phyloP scores from a whole-genome alignment of 2,329 filamentous ascomycete genomes.

The Hypoxylon sp. region DNA sequence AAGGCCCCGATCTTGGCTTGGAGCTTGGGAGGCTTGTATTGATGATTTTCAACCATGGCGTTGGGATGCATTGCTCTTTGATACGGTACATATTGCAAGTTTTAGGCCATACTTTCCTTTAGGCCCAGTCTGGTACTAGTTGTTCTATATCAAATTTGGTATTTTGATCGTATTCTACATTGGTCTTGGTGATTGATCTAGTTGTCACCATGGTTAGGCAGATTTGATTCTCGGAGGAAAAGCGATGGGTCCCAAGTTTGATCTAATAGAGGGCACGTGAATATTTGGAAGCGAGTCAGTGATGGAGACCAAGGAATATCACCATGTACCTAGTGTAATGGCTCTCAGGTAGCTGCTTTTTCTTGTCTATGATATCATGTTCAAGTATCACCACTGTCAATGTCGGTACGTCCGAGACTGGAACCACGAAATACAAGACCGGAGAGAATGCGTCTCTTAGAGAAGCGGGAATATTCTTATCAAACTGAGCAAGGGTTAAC shows the following conservation, averaged over 20 bases:
- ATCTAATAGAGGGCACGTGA: conserved; percentile 6
- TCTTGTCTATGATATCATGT: conserved; percentile 8
- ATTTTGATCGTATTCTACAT: conserved; percentile 6
- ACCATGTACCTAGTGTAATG: conserved; percentile 19
- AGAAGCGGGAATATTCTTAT: neutral
- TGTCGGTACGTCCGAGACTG: neutral
- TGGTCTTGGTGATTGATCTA: conserved; percentile 6
- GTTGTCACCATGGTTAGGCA: conserved; percentile 1
- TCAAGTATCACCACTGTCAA: neutral
- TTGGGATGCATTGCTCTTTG: conserved; percentile 34
- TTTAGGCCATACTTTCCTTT: conserved; percentile 35
- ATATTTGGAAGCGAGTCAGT: conserved; percentile 4
- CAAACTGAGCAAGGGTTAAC: neutral
- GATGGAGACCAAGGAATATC: conserved; percentile 21
- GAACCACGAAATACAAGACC: neutral
- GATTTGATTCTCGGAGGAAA: conserved; percentile 7
- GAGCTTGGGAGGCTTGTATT: conserved; percentile 10
- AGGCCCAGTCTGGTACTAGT: conserved; percentile 23
- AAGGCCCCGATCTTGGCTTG: neutral
- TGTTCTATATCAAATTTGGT: conserved; percentile 22
- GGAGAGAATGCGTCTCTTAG: neutral
- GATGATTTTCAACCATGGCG: conserved; percentile 22
- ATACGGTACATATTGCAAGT: conserved; percentile 35
- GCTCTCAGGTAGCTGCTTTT: neutral
- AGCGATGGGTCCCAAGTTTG: neutral